phyloP scores from a whole-genome alignment of 2,329 filamentous ascomycete species.

The Aspergillus persii region DNA sequence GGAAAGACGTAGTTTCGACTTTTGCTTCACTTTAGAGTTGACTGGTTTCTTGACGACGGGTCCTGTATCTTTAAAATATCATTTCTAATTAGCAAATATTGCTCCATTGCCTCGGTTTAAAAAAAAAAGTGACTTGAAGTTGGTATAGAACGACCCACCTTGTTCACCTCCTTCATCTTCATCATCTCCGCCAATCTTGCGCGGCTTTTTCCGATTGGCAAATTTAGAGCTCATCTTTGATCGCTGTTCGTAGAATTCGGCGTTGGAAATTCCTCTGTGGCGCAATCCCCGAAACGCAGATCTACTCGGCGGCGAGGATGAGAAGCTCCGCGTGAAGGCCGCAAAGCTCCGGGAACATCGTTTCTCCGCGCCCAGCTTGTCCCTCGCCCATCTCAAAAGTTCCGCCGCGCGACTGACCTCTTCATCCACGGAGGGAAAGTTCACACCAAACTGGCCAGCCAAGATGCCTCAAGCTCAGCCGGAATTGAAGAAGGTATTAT shows the following conservation, averaged over 20 bases:
- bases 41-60: conserved; percentile 55
- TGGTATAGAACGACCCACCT: conserved; percentile 40
- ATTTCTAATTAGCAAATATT: conserved; percentile 22
- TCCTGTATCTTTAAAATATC: conserved; percentile 35
- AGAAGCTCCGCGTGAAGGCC: background rate
- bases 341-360: conserved; percentile 29
- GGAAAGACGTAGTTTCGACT: conserved; percentile 71
- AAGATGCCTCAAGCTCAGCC: conserved; percentile 98
- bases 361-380: conserved; percentile 34
- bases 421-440: conserved; percentile 22
- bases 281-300: background rate
- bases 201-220: conserved; percentile 63
- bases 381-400: conserved; percentile 29
- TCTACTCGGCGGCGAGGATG: conserved; percentile 12
- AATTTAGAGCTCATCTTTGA: conserved; percentile 56
- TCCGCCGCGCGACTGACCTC: conserved; percentile 22
- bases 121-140: background rate
- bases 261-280: too few species aligned
- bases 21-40: conserved; percentile 60
- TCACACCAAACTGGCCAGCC: conserved; percentile 25
- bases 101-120: background rate
- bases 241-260: background rate
- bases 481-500: conserved; percentile 89
- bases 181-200: conserved; percentile 73
- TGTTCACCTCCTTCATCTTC: conserved; percentile 44